Conservation (phyloP, 108 stramenopile genomes). For the Cyclostephanos invisitatus region DNA sequence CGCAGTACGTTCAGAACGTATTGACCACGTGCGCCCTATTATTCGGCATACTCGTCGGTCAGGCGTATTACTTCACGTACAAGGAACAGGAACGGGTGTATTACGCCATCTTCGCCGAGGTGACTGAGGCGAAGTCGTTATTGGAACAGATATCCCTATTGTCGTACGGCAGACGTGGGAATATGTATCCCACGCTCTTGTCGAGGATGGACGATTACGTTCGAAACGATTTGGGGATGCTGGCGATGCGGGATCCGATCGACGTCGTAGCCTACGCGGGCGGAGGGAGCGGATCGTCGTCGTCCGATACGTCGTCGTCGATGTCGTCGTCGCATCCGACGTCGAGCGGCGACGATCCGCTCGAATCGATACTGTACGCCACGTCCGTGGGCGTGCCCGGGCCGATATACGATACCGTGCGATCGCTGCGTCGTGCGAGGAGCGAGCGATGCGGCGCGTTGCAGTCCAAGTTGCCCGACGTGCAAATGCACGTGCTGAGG, state of each 20-base stretch:
- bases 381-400: slow-evolving; percentile 58
- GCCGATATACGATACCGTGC: slow-evolving; percentile 48
- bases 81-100: slow-evolving; percentile 75
- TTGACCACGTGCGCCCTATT: slow-evolving; percentile 50
- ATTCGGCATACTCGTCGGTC: slow-evolving; percentile 52
- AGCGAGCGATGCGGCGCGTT: slow-evolving; percentile 50
- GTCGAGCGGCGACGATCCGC: slow-evolving; percentile 49
- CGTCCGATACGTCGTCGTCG: slow-evolving; percentile 30
- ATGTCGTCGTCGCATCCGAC: slow-evolving; percentile 18
- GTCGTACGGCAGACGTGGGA: slow-evolving; percentile 32
- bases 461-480: slow-evolving; percentile 49
- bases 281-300: not conserved
- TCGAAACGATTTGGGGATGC: slow-evolving; percentile 43
- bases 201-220: slow-evolving; percentile 51
- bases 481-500: slow-evolving; percentile 45
- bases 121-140: slow-evolving; percentile 51
- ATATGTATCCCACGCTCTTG: slow-evolving; percentile 31
- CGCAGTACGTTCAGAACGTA: slow-evolving; percentile 59
- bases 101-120: slow-evolving; percentile 51
- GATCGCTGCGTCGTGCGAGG: slow-evolving; percentile 47
- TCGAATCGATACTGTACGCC: slow-evolving; percentile 53
- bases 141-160: slow-evolving; percentile 56
- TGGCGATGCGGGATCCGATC: slow-evolving; percentile 38
- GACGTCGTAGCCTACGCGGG: not conserved
- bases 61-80: slow-evolving; percentile 75